Base-by-base conservation (phyloP, 345 rosid genomes). In the Erodium maritimum region DNA sequence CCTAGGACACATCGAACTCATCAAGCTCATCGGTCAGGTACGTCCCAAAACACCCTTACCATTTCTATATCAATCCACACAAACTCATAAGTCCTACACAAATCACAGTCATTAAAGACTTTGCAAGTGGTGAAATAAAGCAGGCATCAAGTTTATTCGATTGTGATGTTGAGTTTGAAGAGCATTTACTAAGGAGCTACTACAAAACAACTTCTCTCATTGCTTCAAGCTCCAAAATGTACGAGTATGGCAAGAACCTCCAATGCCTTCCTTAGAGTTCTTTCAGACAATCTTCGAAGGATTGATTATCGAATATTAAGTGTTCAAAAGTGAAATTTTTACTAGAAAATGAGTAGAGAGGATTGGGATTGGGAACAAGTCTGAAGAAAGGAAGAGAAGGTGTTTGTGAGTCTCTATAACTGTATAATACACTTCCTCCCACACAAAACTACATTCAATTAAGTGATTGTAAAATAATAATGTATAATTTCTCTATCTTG, bases 101-200 rank as follows among this genome's bases (percentile, higher is more conserved):
- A 22, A 19, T 55, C 65, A 59, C 82, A 93, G 96, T 93, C 50
- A 93, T 93, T 63, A 89, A 93, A 76, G 99, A 93, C 72, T 93
- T 93, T 59, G 99, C 99, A 0, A 93, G 96, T 46, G 96, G 96
- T 59, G 99, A 93, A 82, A 93, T 93, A 69, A 89, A 85, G 81
- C 99, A 93, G 71, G 96, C 95, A 45, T 87, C 96, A 1, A 85
- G 86, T 69, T 71, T 93, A 72, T 93, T 93, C n/a, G 94, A 93
- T 62, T 89, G 95, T 33, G 88, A 89, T 25, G 42, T 81, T 0
- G 61, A 80, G 64, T 90, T 93, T 0, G 91, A 87, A 50, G 96
- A 89, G 29, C 89, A 93, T 71, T 64, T 93, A 73, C 74, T 83
- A 65, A 93, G 89, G 79, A 89, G 95, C 75, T 93, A 82, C 75